A percentile compares a stretch with the other conserved stretches of the same genome.
These are phyloP conservation scores for Ogataea paraovalis DNA, from an alignment of 805 yeast species.

Conservation along the genomic window DNA sequence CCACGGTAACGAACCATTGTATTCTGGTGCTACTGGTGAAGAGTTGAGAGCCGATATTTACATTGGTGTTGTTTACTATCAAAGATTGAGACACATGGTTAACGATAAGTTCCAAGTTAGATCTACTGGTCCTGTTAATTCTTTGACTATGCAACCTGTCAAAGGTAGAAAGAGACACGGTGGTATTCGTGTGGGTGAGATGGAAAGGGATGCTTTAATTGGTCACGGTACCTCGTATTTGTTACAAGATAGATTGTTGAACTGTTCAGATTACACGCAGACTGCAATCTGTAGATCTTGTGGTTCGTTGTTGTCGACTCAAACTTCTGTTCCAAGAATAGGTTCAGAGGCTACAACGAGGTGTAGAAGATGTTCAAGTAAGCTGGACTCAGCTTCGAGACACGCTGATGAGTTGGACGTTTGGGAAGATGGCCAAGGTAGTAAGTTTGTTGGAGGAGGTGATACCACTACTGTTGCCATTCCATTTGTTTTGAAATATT, in stretches of 20 bases:
- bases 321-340: slow-evolving; percentile 84
- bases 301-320: slow-evolving; percentile 89
- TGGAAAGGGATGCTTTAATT: slow-evolving; percentile 98
- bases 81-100: slow-evolving; percentile 98
- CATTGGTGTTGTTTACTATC: slow-evolving; percentile 95
- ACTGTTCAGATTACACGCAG: slow-evolving; percentile 94
- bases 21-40: slow-evolving; percentile 97
- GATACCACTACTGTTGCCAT: slow-evolving; percentile 94
- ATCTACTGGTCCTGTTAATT: slow-evolving; percentile 96
- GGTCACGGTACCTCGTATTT: slow-evolving; percentile 98
- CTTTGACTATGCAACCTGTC: slow-evolving; percentile 98
- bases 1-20: slow-evolving; percentile 98
- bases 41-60: slow-evolving; percentile 94
- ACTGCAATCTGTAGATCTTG: slow-evolving; percentile 86
- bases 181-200: slow-evolving; percentile 99
- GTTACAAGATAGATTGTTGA: slow-evolving; percentile 89
- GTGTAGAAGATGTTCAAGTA: slow-evolving; percentile 87
- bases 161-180: slow-evolving; percentile 98
- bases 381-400: slow-evolving; percentile 54
- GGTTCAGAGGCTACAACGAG: slow-evolving; percentile 75
- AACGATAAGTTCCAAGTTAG: slow-evolving; percentile 99
- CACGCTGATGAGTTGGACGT: slow-evolving; percentile 65
- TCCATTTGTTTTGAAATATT: slow-evolving; percentile 91
- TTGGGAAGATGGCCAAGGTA: slow-evolving; percentile 98
- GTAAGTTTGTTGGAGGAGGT: slow-evolving; percentile 84